These are phyloP conservation scores for Crithidia fasciculata DNA, from an alignment of 208 protist genomes.

Conservation along the genomic window DNA sequence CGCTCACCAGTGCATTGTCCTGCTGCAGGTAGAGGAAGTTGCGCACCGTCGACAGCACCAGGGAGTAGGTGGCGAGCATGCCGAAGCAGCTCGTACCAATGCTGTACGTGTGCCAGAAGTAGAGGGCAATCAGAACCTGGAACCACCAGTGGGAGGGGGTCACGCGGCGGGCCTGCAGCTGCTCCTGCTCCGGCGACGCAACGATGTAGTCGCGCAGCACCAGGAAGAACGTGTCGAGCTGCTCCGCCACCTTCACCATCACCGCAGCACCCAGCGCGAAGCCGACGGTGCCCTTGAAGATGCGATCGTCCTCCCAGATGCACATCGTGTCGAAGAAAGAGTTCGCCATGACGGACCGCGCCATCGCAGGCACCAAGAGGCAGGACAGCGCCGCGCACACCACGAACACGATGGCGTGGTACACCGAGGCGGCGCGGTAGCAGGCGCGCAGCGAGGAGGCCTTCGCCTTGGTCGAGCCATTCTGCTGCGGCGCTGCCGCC, in stretches of 20 bases:
- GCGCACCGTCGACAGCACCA: constrained; percentile 34
- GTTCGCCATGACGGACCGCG: constrained; percentile 19
- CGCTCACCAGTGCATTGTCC: constrained; percentile 19
- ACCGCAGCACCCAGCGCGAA: constrained; percentile 62
- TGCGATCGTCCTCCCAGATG: constrained; percentile 41
- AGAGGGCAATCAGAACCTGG: constrained; percentile 37
- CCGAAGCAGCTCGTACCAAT: constrained; percentile 45
- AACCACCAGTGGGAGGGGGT: constrained; percentile 51
- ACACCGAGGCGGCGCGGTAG: constrained; percentile 35
- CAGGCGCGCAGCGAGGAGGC: constrained; percentile 27
- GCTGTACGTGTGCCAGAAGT: constrained; percentile 61
- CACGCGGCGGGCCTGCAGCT: constrained; percentile 27
- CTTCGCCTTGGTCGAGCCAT: constrained; percentile 11
- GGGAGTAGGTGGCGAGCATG: constrained; percentile 35
- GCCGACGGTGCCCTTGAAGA: constrained; percentile 46
- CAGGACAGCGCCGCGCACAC: constrained; percentile 36
- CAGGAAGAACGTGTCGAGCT: constrained; percentile 80
- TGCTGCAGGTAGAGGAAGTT: constrained; percentile 28
- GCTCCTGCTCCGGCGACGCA: constrained; percentile 17
- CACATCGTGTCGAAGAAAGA: constrained; percentile 42
- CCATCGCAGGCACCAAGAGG: constrained; percentile 39
- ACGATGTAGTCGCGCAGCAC: constrained; percentile 68
- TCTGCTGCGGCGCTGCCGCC: background rate
- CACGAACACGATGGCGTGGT: constrained; percentile 45
- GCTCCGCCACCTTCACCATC: constrained; percentile 70